Evolutionary conservation across 164 flowering plant species (phyloP), one percentile per base, ranked within the genome.

Genomic region (Liquidambar formosana): DNA sequence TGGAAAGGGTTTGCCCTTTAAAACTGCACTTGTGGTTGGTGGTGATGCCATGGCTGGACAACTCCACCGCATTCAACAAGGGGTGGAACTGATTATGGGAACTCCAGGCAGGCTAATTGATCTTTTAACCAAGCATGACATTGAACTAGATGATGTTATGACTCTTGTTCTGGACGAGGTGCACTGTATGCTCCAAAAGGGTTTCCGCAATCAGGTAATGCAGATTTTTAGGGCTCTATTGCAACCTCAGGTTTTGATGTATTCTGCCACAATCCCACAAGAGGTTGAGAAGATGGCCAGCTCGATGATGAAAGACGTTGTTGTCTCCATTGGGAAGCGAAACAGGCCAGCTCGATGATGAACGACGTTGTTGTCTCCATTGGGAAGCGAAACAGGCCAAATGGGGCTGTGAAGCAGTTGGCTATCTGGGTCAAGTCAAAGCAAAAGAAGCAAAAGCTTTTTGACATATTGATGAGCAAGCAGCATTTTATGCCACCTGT

Each of bases 51-150:
- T 92, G 91, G 85, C 97, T 16, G 67, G 87, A 66, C 99, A 94
- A 75, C 52, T 86, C 43, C 78, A 94, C 52, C 92, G 97, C 33
- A 77, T 94, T 64, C 80, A 81, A 54, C 85, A 88, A 65, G 99
- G 99, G 51, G 88, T 89, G 54, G 93, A 86, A 54, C 73, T 92
- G 67, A 86, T 94, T 49, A 79, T 94, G 52, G 99, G 80, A 66
- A 94, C 99, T 72, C 97, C 99, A 0, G 99, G 99, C 14, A 86
- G 99, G 80, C 92, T 94, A 8, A 86, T 91, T 64, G 97, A 94
- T 81, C 83, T 94, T 48, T 77, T 94, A 75, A 73, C 80, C 19
- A 94, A 92, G 78, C 85, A 94, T 71, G 89, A 94, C 6, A 74
- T 94, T 52, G 85, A 84, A 58, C 73, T 94, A 33, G 88, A 86